Evolutionary conservation across 352 stramenopile genomes (phyloP).

Genomic region (Saprolegnia diclina): DNA sequence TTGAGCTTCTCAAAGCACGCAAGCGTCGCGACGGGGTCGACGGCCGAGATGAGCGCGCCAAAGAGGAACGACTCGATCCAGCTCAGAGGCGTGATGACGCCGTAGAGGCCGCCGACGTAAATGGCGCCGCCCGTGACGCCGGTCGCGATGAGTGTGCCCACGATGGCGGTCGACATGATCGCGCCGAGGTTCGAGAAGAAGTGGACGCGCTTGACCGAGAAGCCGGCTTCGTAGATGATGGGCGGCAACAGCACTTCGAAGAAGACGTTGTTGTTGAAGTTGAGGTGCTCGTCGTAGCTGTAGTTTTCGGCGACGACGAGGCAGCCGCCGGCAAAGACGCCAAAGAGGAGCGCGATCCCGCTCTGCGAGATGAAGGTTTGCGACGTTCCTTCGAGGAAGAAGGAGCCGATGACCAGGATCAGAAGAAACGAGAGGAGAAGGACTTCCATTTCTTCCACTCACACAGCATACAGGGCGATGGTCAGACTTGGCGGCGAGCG

Average conservation of each 20-base stretch:
- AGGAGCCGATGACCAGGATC: constrained; percentile 83
- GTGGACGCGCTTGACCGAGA: constrained; percentile 76
- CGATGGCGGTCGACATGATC: constrained; percentile 77
- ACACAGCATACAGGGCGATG: constrained; percentile 4
- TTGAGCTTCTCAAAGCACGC: constrained; percentile 90
- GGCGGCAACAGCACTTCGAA: constrained; percentile 80
- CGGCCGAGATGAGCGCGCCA: constrained; percentile 88
- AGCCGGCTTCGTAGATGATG: constrained; percentile 84
- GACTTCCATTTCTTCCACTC: constrained; percentile 58
- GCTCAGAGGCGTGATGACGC: constrained; percentile 65
- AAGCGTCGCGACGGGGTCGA: constrained; percentile 91
- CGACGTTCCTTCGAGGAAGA: constrained; percentile 78
- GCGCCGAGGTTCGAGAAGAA: constrained; percentile 84
- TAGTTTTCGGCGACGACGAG: constrained; percentile 55
- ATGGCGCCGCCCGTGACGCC: constrained; percentile 69
- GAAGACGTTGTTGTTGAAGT: constrained; percentile 84
- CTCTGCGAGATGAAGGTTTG: constrained; percentile 83
- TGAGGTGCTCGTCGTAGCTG: constrained; percentile 43
- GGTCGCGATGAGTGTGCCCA: constrained; percentile 73
- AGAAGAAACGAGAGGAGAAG: constrained; percentile 81
- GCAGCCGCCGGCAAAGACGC: constrained; percentile 60
- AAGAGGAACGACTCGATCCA: constrained; percentile 91
- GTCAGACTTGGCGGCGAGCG: not conserved
- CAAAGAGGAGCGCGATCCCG: constrained; percentile 78
- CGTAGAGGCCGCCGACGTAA: constrained; percentile 53